Percentiles rank a stretch among this genome's conserved stretches.
phyloP scores from a whole-genome alignment of 2,329 filamentous ascomycete genomes.

The Penicillium sclerotigenum region DNA sequence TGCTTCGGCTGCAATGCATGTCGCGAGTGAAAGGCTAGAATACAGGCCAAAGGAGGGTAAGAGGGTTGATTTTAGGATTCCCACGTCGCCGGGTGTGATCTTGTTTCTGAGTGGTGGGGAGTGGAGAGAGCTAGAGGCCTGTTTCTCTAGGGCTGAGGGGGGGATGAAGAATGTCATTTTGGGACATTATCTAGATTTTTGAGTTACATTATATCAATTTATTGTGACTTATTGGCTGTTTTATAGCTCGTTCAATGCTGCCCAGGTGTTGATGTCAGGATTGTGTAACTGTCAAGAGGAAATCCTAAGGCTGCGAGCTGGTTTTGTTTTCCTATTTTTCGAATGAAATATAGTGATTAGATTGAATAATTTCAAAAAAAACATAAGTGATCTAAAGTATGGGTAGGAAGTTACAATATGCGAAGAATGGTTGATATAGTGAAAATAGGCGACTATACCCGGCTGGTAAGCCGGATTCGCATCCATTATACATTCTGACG shows the following conservation, averaged over 20 bases:
- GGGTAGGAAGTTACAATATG: too few relatives aligned
- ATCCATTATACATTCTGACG: too few relatives aligned
- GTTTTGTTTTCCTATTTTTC: not conserved
- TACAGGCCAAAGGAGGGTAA: slow-evolving; percentile 56
- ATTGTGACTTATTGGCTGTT: not conserved
- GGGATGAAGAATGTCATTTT: slow-evolving; percentile 1
- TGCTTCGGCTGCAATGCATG: slow-evolving; percentile 52
- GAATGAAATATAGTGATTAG: too few relatives aligned
- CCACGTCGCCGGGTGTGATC: slow-evolving; percentile 37
- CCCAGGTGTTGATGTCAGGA: slow-evolving; percentile 15
- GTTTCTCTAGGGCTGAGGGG: slow-evolving; percentile 1
- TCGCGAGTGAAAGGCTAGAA: slow-evolving; percentile 50
- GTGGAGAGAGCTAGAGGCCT: not conserved
- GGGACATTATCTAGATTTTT: not conserved
- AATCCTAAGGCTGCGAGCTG: too few relatives aligned
- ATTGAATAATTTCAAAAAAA: too few relatives aligned
- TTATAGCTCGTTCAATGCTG: not conserved
- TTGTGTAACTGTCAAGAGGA: slow-evolving; percentile 11
- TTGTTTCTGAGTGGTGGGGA: not conserved
- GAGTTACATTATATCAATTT: not conserved
- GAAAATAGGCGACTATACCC: too few relatives aligned
- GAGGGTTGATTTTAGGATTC: slow-evolving; percentile 53
- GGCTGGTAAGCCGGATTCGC: too few relatives aligned
- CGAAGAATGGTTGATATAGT: too few relatives aligned
- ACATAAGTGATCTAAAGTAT: too few relatives aligned